Evolutionary conservation across 345 rosid species (phyloP), one percentile per base, ranked within the genome.

Genomic region (Camelina hispida): DNA sequence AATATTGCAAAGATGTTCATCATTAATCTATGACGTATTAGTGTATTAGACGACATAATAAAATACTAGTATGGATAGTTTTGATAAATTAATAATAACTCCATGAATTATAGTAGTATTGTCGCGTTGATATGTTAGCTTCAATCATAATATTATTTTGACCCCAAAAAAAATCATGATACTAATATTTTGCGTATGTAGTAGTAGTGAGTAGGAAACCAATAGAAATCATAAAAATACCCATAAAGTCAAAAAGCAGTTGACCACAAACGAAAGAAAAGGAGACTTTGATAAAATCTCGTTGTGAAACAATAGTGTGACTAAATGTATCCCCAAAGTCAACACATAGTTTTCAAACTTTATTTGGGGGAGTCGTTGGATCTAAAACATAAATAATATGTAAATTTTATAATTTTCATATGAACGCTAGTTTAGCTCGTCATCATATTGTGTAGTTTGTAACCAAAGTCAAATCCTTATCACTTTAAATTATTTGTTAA

Each of bases 341-440:
- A 75, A 67, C 56, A 68, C 56, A 58, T 28, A 52, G 63, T 53
- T 61, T 61, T 75, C 69, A 75, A 25, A 43, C 73, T 75, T 75
- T 68, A 60, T 68, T 23, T 61, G 40, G 63, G 40, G 63, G 68
- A 61, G 69, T 75, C 47, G 73, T 59, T 75, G 54, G 54, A 9
- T 40, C 46, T 57, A 17, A 63, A 17, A 30, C 42, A 66, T 25
- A 58, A 18, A 30, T 16, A 18, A 30, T 16, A 7, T 57, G 22
- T 22, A 35, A 9, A 20, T 8, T 66, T 47, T 17, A 48, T 35
- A 46, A 5, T 4, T 4, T 74, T 56, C 56, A 74, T 64, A 56
- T 48, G 34, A 50, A 47, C 34, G 5, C 67, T 48, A 47, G 5
- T 4, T 40, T 67, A 37, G 53, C 60, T 67, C 58, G 55, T 46